Conservation (phyloP, 2,329 filamentous ascomycete species). For the Neocucurbitaria cava region DNA sequence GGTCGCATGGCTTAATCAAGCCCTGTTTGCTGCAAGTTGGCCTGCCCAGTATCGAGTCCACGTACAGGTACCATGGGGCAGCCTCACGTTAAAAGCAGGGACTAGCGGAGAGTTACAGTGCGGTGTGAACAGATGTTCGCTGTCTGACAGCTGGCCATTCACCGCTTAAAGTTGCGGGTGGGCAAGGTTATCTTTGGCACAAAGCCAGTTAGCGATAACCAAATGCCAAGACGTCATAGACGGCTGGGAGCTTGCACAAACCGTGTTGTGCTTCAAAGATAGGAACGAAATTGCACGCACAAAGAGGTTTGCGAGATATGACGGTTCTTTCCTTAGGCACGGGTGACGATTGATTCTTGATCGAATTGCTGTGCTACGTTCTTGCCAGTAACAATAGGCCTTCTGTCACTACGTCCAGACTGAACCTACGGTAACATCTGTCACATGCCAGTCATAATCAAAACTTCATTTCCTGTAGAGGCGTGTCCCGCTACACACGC, state of each 20-base stretch:
- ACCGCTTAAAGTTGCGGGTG: background rate
- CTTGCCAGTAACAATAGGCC: background rate
- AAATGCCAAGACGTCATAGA: background rate
- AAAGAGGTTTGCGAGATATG: too few relatives aligned
- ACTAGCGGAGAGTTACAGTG: conserved; percentile 6
- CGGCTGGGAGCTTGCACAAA: background rate
- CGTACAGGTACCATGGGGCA: conserved; percentile 19
- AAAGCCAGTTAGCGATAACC: background rate
- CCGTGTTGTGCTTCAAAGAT: background rate
- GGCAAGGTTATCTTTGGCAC: background rate
- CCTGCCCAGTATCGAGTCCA: conserved; percentile 14
- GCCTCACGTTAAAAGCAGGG: conserved; percentile 12
- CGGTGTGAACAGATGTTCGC: conserved; percentile 28
- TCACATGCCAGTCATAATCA: background rate
- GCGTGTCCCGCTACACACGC: conserved; percentile 34
- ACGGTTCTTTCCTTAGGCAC: too few relatives aligned
- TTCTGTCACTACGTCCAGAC: too few relatives aligned
- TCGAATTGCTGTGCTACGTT: background rate
- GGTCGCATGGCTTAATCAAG: conserved; percentile 46
- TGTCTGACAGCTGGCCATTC: conserved; percentile 1
- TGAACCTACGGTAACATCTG: background rate
- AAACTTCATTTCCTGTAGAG: background rate
- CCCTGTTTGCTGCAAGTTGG: conserved; percentile 28
- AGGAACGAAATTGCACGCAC: too few relatives aligned
- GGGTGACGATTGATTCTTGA: too few relatives aligned